A percentile compares a stretch with the other conserved stretches of the same genome.
Conservation (phyloP, 2,329 filamentous ascomycete genomes). For the Dactylonectria macrodidyma region DNA sequence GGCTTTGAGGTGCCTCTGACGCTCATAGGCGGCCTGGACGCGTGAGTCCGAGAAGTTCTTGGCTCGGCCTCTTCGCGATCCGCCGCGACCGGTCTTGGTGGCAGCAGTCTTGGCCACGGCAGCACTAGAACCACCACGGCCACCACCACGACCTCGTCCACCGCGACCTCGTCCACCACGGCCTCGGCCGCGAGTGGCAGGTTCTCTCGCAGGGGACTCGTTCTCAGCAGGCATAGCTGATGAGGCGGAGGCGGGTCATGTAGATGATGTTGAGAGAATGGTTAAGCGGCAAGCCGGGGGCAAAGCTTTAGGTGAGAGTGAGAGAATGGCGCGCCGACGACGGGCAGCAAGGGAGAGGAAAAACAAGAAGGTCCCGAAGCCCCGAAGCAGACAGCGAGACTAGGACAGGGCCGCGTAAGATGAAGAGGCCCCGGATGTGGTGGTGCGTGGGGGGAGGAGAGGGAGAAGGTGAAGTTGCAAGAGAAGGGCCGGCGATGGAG, state of each 20-base stretch:
- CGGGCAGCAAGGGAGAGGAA: constrained; percentile 17
- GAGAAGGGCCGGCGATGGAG: constrained; percentile 35
- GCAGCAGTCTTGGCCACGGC: constrained; percentile 52
- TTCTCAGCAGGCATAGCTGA: constrained; percentile 56
- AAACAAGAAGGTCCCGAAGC: constrained; percentile 17
- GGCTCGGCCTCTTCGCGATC: constrained; percentile 64
- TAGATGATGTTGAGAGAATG: constrained; percentile 38
- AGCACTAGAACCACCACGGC: constrained; percentile 49
- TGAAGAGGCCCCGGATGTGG: constrained; percentile 10
- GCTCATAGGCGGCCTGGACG: constrained; percentile 72
- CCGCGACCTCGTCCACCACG: constrained; percentile 51
- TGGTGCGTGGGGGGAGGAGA: constrained; percentile 6
- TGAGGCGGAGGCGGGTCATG: constrained; percentile 51
- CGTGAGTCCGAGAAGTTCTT: constrained; percentile 70
- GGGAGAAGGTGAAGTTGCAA: constrained; percentile 32
- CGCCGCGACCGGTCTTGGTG: constrained; percentile 56
- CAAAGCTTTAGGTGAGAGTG: constrained; percentile 35
- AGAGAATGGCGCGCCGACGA: constrained; percentile 25
- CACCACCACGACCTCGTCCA: constrained; percentile 51
- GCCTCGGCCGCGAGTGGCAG: constrained; percentile 55
- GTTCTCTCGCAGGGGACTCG: constrained; percentile 56
- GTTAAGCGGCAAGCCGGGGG: constrained; percentile 36
- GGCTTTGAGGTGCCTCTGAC: constrained; percentile 77
- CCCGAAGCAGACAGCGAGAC: constrained; percentile 15
- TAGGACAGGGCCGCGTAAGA: constrained; percentile 16